phyloP scores from a whole-genome alignment of 169 alveolate genomes.

The Cytauxzoon felis region DNA sequence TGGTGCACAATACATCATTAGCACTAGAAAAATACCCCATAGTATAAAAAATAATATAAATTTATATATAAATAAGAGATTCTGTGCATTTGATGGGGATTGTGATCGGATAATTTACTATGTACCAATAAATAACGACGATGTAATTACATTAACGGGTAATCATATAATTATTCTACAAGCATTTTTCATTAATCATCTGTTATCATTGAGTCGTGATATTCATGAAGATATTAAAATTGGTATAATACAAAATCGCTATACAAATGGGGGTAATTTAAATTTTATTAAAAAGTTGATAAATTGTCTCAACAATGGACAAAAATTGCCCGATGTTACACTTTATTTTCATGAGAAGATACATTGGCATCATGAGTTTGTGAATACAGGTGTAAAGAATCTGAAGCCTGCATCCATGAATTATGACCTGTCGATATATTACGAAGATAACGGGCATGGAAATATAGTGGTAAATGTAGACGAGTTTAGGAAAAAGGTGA shows the following conservation, averaged over 20 bases:
- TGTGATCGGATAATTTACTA: conserved; percentile 68
- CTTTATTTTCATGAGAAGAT: no score
- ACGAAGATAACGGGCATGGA: conserved; percentile 77
- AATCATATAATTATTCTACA: conserved; percentile 47
- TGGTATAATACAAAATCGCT: conserved; percentile 13
- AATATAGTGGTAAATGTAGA: conserved; percentile 3
- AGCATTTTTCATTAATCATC: conserved; percentile 32
- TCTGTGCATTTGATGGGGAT: conserved; percentile 72
- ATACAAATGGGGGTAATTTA: conserved; percentile 33
- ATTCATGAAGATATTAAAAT: background rate
- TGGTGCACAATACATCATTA: conserved; percentile 69
- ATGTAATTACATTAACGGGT: conserved; percentile 58
- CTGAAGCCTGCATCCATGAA: conserved; percentile 42
- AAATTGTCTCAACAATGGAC: background rate
- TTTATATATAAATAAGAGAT: conserved; percentile 21
- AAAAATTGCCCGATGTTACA: no score
- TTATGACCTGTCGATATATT: conserved; percentile 59
- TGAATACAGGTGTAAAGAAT: conserved; percentile 66
- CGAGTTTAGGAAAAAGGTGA: background rate
- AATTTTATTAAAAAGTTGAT: conserved; percentile 13
- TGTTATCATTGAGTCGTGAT: conserved; percentile 8
- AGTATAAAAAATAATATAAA: background rate
- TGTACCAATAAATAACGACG: conserved; percentile 8
- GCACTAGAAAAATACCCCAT: conserved; percentile 24
- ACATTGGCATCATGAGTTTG: conserved; percentile 36